phyloP scores from a whole-genome alignment of 2,329 filamentous ascomycete genomes.

The Pseudocercospora musae region DNA sequence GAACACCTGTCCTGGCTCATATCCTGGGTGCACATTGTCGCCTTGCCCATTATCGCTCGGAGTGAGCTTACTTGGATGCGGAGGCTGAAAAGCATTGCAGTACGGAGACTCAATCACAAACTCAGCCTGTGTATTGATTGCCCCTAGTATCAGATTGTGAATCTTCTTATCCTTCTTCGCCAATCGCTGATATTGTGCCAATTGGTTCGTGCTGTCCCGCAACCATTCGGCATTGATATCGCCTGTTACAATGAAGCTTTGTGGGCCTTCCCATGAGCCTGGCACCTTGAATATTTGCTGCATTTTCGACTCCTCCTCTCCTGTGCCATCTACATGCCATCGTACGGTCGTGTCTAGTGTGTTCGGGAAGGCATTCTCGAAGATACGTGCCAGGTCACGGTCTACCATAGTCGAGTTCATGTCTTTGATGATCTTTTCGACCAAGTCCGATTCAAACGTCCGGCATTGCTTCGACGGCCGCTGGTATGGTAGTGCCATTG shows the following conservation, averaged over 20 bases:
- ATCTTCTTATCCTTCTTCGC: constrained; percentile 78
- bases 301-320: constrained; percentile 40
- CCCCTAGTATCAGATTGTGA: constrained; percentile 77
- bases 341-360: constrained; percentile 85
- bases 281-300: constrained; percentile 26
- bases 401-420: constrained; percentile 77
- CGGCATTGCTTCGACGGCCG: constrained; percentile 77
- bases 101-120: constrained; percentile 94
- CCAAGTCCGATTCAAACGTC: constrained; percentile 80
- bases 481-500: constrained; percentile 78
- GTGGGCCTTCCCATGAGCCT: constrained; percentile 69
- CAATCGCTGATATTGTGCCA: constrained; percentile 82
- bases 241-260: constrained; percentile 91
- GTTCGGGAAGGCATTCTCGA: constrained; percentile 76
- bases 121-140: constrained; percentile 93
- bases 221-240: constrained; percentile 86
- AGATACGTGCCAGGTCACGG: constrained; percentile 83
- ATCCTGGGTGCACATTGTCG: constrained; percentile 79
- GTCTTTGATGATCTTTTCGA: constrained; percentile 83
- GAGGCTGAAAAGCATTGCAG: constrained; percentile 97
- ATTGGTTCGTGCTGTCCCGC: constrained; percentile 87
- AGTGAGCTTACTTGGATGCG: constrained; percentile 72
- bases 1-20: constrained; percentile 81
- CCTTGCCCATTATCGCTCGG: constrained; percentile 74
- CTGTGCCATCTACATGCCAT: constrained; percentile 70